These are phyloP conservation scores for Geotrichum phurueaensis DNA, from an alignment of 1,139 yeast genomes.

Conservation along the genomic window DNA sequence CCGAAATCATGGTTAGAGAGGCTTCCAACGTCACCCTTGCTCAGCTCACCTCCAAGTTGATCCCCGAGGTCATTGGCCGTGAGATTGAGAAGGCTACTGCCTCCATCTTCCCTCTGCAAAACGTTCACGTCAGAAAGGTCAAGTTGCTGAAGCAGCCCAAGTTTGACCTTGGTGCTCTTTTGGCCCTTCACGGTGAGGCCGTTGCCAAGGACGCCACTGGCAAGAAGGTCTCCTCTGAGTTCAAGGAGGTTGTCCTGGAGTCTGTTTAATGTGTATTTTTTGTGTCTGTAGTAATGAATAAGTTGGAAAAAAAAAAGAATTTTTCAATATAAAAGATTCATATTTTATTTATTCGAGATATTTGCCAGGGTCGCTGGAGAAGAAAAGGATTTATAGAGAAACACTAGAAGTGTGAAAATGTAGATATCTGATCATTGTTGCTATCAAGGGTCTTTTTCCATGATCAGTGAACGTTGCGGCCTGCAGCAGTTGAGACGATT, in stretches of 20 bases:
- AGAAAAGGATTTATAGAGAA: not conserved
- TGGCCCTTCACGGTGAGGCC: slow-evolving; percentile 89
- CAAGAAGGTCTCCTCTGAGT: slow-evolving; percentile 79
- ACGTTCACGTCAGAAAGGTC: slow-evolving; percentile 88
- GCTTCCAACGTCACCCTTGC: slow-evolving; percentile 79
- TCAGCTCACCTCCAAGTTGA: slow-evolving; percentile 81
- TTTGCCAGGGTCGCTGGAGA: not conserved
- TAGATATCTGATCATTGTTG: not conserved
- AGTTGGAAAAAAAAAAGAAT: not conserved
- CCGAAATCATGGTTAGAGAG: slow-evolving; percentile 80
- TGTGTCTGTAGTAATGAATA: not conserved
- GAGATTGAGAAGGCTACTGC: slow-evolving; percentile 84
- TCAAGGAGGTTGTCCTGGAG: slow-evolving; percentile 89
- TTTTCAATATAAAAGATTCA: not conserved
- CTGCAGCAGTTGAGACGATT: not conserved
- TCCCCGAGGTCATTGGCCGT: slow-evolving; percentile 87
- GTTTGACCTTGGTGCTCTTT: slow-evolving; percentile 81
- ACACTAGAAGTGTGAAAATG: not conserved
- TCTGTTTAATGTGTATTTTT: slow-evolving; percentile 48
- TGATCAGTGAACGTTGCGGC: not conserved
- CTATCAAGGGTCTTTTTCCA: not conserved
- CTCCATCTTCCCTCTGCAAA: slow-evolving; percentile 82
- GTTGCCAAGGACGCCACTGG: slow-evolving; percentile 75
- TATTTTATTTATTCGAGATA: not conserved
- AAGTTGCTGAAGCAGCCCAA: slow-evolving; percentile 88